These are phyloP conservation scores for Tubosaeta sp. DNA, from an alignment of 768 basidiomycete species.

Conservation along the genomic window DNA sequence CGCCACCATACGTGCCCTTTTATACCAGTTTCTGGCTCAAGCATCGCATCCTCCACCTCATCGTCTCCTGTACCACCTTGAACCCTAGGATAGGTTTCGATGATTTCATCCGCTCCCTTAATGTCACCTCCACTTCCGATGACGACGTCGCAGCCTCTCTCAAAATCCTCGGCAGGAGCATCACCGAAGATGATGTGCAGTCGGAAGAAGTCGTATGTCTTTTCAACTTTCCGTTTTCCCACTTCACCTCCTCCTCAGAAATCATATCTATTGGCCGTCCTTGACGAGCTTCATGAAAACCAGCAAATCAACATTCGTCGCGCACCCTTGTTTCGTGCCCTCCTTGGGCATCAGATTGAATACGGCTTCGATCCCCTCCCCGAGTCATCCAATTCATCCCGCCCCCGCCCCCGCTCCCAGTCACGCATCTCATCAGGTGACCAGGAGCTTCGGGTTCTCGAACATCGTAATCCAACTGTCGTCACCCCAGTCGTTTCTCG, in stretches of 20 bases:
- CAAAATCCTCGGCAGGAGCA: slow-evolving; percentile 40
- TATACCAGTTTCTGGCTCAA: slow-evolving; percentile 46
- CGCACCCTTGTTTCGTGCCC: slow-evolving; percentile 39
- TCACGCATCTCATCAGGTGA: slow-evolving; percentile 7
- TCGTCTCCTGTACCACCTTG: slow-evolving; percentile 36
- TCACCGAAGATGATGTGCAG: slow-evolving; percentile 41
- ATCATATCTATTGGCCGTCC: slow-evolving; percentile 38
- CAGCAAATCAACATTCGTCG: slow-evolving; percentile 31
- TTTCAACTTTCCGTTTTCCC: neutral
- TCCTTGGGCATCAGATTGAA: slow-evolving; percentile 25
- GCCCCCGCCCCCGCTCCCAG: slow-evolving; percentile 13
- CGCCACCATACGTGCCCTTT: slow-evolving; percentile 40
- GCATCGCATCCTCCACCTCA: slow-evolving; percentile 48
- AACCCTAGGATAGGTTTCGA: slow-evolving; percentile 35
- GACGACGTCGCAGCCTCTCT: slow-evolving; percentile 31
- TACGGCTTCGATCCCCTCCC: slow-evolving; percentile 19
- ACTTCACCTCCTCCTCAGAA: slow-evolving; percentile 29
- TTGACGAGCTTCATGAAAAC: slow-evolving; percentile 37
- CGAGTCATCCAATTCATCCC: slow-evolving; percentile 15
- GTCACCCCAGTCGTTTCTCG: slow-evolving; percentile 47
- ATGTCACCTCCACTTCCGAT: slow-evolving; percentile 24
- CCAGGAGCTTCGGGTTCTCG: slow-evolving; percentile 32
- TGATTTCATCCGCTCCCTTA: slow-evolving; percentile 37
- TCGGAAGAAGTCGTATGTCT: slow-evolving; percentile 44
- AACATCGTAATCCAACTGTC: slow-evolving; percentile 34